These are phyloP conservation scores for Stropharia rugosoannulata DNA, from an alignment of 768 basidiomycete genomes.

Conservation along the genomic window DNA sequence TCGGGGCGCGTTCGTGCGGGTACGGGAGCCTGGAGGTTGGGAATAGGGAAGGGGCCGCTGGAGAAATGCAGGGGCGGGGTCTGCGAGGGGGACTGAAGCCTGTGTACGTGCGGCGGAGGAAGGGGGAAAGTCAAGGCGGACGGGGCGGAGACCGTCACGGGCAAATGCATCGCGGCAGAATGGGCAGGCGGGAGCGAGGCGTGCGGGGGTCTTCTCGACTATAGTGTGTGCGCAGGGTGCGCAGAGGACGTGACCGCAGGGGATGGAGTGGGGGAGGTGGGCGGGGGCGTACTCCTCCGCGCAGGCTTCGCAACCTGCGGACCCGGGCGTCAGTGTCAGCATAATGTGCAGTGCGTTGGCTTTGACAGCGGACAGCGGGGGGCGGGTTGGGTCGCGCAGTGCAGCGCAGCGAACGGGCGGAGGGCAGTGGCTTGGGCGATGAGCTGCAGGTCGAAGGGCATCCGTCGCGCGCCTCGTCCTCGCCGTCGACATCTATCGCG, in stretches of 20 bases:
- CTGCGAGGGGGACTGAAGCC: slow-evolving; percentile 49
- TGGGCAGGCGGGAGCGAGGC: slow-evolving; percentile 74
- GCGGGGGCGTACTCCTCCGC: slow-evolving; percentile 81
- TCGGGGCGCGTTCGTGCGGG: no score
- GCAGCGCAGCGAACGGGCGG: no score
- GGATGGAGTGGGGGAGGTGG: slow-evolving; percentile 75
- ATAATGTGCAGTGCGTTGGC: slow-evolving; percentile 35
- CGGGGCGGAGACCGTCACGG: slow-evolving; percentile 64
- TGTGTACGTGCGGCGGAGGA: no score
- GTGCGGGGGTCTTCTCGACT: slow-evolving; percentile 74
- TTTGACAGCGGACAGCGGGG: neutral
- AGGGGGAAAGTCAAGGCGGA: slow-evolving; percentile 78
- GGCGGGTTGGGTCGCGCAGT: no score
- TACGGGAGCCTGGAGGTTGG: no score
- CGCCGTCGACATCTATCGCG: no score
- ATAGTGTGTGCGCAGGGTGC: slow-evolving; percentile 76
- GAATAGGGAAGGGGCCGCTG: slow-evolving; percentile 52
- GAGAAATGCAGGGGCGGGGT: slow-evolving; percentile 38
- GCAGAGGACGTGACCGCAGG: slow-evolving; percentile 85
- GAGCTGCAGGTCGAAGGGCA: slow-evolving; percentile 36
- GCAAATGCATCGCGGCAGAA: slow-evolving; percentile 82
- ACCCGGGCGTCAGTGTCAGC: slow-evolving; percentile 82
- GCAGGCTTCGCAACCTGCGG: slow-evolving; percentile 88
- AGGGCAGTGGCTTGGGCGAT: slow-evolving; percentile 37
- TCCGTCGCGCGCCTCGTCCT: no score